phyloP scores from a whole-genome alignment of 805 yeast genomes.

The Priceomyces medius region DNA sequence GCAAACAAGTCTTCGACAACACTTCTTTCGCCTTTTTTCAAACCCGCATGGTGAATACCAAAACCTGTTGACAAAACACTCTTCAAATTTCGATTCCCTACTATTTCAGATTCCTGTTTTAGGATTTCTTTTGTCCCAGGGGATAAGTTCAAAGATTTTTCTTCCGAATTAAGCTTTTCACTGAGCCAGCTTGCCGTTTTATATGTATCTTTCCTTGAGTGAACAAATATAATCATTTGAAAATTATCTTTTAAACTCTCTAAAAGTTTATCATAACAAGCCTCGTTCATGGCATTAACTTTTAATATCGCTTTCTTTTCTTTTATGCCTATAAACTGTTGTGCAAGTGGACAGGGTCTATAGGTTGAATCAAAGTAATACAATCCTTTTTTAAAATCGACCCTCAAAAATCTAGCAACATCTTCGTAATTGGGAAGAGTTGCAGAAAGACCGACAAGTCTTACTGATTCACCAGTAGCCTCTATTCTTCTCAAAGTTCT shows the following conservation, averaged over 20 bases:
- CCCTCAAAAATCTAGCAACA: constrained; percentile 79
- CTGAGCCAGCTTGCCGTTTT: constrained; percentile 77
- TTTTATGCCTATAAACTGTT: constrained; percentile 83
- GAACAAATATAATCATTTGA: constrained; percentile 89
- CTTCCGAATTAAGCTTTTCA: constrained; percentile 58
- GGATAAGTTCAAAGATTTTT: constrained; percentile 49
- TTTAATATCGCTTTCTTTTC: constrained; percentile 79
- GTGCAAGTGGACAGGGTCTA: constrained; percentile 91
- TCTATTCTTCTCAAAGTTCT: constrained; percentile 56
- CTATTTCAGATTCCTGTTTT: constrained; percentile 57
- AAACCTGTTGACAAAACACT: constrained; percentile 68
- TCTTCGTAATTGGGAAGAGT: constrained; percentile 87
- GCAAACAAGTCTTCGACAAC: constrained; percentile 85
- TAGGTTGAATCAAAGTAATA: constrained; percentile 81
- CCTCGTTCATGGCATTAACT: constrained; percentile 82
- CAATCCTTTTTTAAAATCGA: constrained; percentile 54
- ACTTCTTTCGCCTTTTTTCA: constrained; percentile 68
- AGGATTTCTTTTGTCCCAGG: constrained; percentile 64
- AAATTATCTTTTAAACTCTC: constrained; percentile 62
- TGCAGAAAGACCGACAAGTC: constrained; percentile 88
- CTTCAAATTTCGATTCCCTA: constrained; percentile 53
- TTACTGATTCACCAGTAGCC: constrained; percentile 46
- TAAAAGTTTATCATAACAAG: constrained; percentile 71
- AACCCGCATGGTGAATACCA: constrained; percentile 92
- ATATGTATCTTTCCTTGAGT: constrained; percentile 88